Percentiles rank a stretch among this genome's conserved stretches.
Conservation (phyloP, 768 basidiomycete genomes). For the Multifurca ochricompacta region DNA sequence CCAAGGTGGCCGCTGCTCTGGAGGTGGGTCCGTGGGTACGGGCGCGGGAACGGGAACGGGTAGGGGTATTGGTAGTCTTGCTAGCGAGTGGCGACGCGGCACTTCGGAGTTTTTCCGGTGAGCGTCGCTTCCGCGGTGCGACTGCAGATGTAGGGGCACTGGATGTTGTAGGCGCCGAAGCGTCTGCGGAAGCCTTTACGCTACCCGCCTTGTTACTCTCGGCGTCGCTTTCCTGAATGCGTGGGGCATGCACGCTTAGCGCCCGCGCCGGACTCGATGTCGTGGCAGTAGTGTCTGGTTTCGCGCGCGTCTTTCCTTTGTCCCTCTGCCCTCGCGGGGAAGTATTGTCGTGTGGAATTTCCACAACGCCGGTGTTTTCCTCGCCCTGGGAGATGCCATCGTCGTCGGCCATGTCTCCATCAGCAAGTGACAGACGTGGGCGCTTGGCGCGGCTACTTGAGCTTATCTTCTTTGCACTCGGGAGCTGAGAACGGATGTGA, state of each 20-base stretch:
- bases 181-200: too few relatives aligned
- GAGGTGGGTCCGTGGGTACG: not conserved
- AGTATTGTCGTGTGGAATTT: constrained; percentile 25
- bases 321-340: constrained; percentile 9
- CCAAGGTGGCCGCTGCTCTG: not conserved
- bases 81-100: not conserved
- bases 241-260: not conserved
- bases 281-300: not conserved
- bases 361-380: constrained; percentile 28
- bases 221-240: not conserved
- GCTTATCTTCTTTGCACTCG: constrained; percentile 19
- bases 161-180: too few relatives aligned
- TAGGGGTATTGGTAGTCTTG: not conserved
- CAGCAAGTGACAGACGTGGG: constrained; percentile 20
- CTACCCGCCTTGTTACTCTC: constrained; percentile 8
- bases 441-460: constrained; percentile 25
- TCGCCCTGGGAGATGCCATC: constrained; percentile 25
- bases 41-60: not conserved
- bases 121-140: constrained; percentile 1
- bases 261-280: not conserved
- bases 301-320: constrained; percentile 1
- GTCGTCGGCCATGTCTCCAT: constrained; percentile 22
- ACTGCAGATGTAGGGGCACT: not conserved
- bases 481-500: constrained; percentile 28
- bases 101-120: not conserved